These are phyloP conservation scores for Melampsora medusae DNA, from an alignment of 1,284 basidiomycete genomes.

Conservation along the genomic window DNA sequence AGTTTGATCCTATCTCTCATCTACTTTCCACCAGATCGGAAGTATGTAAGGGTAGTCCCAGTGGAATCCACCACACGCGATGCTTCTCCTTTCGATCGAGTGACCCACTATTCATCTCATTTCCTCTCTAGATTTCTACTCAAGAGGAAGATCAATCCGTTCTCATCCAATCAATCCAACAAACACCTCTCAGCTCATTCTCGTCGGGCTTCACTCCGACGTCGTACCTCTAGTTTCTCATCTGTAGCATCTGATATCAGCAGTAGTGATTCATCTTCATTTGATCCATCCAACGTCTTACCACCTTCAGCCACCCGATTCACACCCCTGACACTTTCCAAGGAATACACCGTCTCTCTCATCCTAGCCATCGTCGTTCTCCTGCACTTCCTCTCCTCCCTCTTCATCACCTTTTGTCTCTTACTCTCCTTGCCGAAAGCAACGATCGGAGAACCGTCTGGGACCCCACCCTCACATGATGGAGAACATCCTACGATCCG, in stretches of 20 bases:
- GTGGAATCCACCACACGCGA: slow-evolving; percentile 16
- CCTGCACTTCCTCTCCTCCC: slow-evolving; percentile 56
- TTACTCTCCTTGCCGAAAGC: slow-evolving; percentile 48
- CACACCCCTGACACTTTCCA: slow-evolving; percentile 46
- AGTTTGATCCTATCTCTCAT: slow-evolving; percentile 86
- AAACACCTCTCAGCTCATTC: not conserved
- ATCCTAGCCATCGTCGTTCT: slow-evolving; percentile 63
- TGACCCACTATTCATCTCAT: slow-evolving; percentile 37
- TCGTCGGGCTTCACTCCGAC: not conserved
- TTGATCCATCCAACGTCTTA: slow-evolving; percentile 38
- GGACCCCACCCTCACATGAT: slow-evolving; percentile 56
- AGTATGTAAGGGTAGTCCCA: slow-evolving; percentile 35
- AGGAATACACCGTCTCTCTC: slow-evolving; percentile 60
- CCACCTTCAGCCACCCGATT: slow-evolving; percentile 40
- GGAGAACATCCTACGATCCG: slow-evolving; percentile 57
- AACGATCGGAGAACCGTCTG: slow-evolving; percentile 52
- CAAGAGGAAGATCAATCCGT: slow-evolving; percentile 15
- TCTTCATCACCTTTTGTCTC: slow-evolving; percentile 45
- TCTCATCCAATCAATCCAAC: slow-evolving; percentile 9
- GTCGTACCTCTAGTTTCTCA: not conserved
- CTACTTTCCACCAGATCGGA: slow-evolving; percentile 62
- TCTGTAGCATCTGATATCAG: slow-evolving; percentile 5
- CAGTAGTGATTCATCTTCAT: slow-evolving; percentile 39
- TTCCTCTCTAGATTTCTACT: slow-evolving; percentile 35
- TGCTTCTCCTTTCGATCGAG: slow-evolving; percentile 19